Conservation (phyloP, 768 basidiomycete species). For the Naematelia encephala region DNA sequence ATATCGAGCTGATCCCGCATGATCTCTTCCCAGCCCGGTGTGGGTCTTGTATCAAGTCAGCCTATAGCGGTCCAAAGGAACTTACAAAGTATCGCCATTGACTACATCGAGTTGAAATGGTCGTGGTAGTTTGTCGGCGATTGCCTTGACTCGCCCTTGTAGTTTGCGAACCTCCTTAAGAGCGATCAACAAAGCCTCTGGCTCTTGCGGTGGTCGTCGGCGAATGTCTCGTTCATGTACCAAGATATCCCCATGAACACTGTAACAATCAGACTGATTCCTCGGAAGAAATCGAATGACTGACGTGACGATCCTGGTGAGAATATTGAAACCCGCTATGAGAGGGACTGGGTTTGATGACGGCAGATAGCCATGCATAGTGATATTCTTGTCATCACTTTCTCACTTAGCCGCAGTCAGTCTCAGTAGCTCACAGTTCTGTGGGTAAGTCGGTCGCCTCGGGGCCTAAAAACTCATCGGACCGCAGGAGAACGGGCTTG, state of each 20-base stretch:
- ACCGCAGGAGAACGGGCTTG: slow-evolving; percentile 24
- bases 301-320: slow-evolving; percentile 23
- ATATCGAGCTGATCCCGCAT: slow-evolving; percentile 28
- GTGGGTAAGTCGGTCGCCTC: slow-evolving; percentile 24
- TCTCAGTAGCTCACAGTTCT: slow-evolving; percentile 19
- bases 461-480: slow-evolving; percentile 31
- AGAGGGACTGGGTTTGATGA: slow-evolving; percentile 16
- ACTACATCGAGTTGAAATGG: slow-evolving; percentile 24
- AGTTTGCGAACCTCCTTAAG: slow-evolving; percentile 20
- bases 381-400: slow-evolving; percentile 33
- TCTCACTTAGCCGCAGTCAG: background rate
- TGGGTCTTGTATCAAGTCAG: slow-evolving; percentile 18
- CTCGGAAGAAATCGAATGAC: background rate
- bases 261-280: background rate
- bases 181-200: slow-evolving; percentile 20
- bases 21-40: slow-evolving; percentile 33
- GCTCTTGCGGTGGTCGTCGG: slow-evolving; percentile 20
- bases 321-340: slow-evolving; percentile 27
- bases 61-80: background rate
- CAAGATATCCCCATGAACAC: slow-evolving; percentile 28
- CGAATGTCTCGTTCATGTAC: slow-evolving; percentile 27
- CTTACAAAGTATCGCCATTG: slow-evolving; percentile 15
- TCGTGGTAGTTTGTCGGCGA: slow-evolving; percentile 20
- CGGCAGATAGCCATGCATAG: slow-evolving; percentile 19
- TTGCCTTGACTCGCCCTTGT: slow-evolving; percentile 17